Evolutionary conservation across 345 rosid species (phyloP).

Genomic region (Jatropha curcas): DNA sequence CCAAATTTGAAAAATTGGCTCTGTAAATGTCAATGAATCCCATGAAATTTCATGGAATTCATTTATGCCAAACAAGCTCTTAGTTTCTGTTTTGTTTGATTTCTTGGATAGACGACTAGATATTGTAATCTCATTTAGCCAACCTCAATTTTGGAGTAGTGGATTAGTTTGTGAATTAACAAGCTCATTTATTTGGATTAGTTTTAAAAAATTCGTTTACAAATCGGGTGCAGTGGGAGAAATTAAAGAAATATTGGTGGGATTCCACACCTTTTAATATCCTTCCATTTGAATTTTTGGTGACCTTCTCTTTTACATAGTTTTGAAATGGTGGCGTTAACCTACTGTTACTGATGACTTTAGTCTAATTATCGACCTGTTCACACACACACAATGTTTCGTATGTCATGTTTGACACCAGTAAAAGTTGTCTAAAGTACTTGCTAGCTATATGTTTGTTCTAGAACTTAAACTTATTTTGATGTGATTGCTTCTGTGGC

Average conservation of each 20-base stretch:
- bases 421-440: background rate
- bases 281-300: background rate
- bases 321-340: background rate
- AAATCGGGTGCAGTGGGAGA: too few relatives aligned
- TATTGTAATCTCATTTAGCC: background rate
- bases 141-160: too few relatives aligned
- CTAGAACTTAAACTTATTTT: background rate
- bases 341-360: background rate
- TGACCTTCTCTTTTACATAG: background rate
- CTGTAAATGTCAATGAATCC: too few relatives aligned
- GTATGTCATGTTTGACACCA: background rate
- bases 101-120: background rate
- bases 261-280: background rate
- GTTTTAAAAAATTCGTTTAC: too few relatives aligned
- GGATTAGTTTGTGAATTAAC: too few relatives aligned
- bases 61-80: too few relatives aligned
- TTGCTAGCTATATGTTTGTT: background rate
- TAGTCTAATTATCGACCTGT: background rate
- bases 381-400: background rate
- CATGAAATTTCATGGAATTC: too few relatives aligned
- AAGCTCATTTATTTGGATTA: too few relatives aligned
- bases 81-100: background rate
- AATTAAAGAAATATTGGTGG: too few relatives aligned
- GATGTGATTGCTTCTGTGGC: constrained; percentile 5
- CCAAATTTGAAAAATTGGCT: too few relatives aligned